Base-by-base conservation (phyloP, 108 stramenopile genomes). In the Halocafeteria seosinensis region DNA sequence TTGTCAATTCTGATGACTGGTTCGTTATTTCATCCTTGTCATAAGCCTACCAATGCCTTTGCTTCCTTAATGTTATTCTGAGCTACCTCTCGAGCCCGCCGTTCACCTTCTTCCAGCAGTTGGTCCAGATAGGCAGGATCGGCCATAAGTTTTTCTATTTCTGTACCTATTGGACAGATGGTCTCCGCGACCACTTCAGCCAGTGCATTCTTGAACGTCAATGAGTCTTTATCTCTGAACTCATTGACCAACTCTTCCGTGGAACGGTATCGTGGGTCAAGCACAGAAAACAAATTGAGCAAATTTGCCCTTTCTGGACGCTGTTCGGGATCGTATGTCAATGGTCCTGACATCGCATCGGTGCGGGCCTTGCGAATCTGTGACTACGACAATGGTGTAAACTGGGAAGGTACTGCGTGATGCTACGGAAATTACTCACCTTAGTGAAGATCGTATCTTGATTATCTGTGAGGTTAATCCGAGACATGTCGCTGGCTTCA, bases 301-400 rank as follows among this genome's bases (percentile, higher is more conserved):
- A 99, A 69, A 65, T 99, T 99, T 24, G 89, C 91, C 6, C 89
- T 83, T 67, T 96, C 98, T 5, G 98, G 95, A 65, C 98, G 86
- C 0, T 3, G 3, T 27, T 86, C 87, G 17, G 87, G 89, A 71
- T 95, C 90, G 89, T 92, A 94, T 73, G 92, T 91, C 24, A 84
- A 25, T n/a, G n/a, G n/a, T 4, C 74, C 68, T 13, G 66, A 35
- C 23, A 80, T 37, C 26, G 80, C 64, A 76, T 99, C 98, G 0
- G 98, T 95, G 76, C 95, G 95, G 72, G 94, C 95, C 57, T 78
- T 61, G 58, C 92, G 92, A 68, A 99, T 88, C 73, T n/a, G n/a
- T n/a, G n/a, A n/a, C n/a, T n/a, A n/a, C n/a, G n/a, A n/a, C n/a
- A n/a, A n/a, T n/a, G n/a, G n/a, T n/a, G n/a, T n/a, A n/a, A n/a